phyloP scores from a whole-genome alignment of 2,329 filamentous ascomycete genomes.

The Dactylellina sp. region DNA sequence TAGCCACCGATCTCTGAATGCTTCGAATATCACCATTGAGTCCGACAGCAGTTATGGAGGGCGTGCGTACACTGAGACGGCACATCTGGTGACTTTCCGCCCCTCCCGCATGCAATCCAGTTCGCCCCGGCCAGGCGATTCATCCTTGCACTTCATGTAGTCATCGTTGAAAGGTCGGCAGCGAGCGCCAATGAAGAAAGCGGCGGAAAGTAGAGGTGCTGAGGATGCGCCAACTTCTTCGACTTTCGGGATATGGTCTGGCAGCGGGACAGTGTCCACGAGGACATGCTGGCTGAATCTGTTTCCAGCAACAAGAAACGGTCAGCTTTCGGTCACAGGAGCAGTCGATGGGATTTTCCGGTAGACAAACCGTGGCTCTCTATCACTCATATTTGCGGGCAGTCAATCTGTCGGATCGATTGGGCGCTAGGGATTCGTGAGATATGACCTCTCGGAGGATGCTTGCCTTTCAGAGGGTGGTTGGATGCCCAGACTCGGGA shows the following conservation, averaged over 20 bases:
- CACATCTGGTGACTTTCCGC: conserved; percentile 94
- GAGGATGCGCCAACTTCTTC: conserved; percentile 93
- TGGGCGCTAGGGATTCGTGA: conserved; percentile 22
- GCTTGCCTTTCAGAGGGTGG: conserved; percentile 20
- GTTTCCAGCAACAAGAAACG: conserved; percentile 61
- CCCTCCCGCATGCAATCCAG: conserved; percentile 96
- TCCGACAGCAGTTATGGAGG: not conserved
- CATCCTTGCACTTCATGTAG: conserved; percentile 99
- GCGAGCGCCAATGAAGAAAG: conserved; percentile 96
- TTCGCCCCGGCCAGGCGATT: conserved; percentile 90
- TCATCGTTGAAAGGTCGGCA: conserved; percentile 98
- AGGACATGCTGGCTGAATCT: conserved; percentile 96
- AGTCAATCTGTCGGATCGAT: conserved; percentile 29
- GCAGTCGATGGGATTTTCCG: not conserved
- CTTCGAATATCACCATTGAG: not conserved
- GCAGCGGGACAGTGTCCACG: conserved; percentile 95
- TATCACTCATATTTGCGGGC: conserved; percentile 30
- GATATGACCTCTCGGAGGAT: conserved; percentile 48
- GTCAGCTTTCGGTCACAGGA: conserved; percentile 16
- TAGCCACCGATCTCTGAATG: conserved; percentile 8
- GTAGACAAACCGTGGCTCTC: conserved; percentile 43
- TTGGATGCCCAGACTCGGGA: conserved; percentile 25
- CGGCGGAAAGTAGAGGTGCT: conserved; percentile 88
- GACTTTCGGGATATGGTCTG: conserved; percentile 89
- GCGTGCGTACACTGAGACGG: conserved; percentile 84